Evolutionary conservation across 805 yeast genomes (phyloP).

Genomic region (Lachancea sp.): DNA sequence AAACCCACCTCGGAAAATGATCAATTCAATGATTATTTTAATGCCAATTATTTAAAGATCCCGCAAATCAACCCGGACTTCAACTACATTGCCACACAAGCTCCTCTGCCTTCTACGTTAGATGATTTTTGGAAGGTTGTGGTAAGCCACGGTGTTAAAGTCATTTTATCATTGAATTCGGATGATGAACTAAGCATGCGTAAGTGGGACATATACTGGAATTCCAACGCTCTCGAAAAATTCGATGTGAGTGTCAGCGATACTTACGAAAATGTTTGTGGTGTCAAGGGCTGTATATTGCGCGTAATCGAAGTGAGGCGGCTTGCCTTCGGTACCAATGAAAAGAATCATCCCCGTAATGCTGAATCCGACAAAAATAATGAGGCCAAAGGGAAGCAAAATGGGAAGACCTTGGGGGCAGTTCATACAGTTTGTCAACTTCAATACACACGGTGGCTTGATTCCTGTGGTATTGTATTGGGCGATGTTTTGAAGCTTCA

Average conservation of each 20-base stretch:
- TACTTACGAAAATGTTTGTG: slow-evolving; percentile 26
- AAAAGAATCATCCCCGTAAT: no score
- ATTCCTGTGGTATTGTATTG: slow-evolving; percentile 58
- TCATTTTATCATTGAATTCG: slow-evolving; percentile 71
- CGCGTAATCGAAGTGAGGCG: slow-evolving; percentile 27
- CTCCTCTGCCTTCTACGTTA: slow-evolving; percentile 71
- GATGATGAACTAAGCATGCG: slow-evolving; percentile 65
- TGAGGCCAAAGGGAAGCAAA: background rate
- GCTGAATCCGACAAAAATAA: no score
- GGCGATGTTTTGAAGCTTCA: slow-evolving; percentile 29
- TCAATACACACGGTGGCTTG: slow-evolving; percentile 78
- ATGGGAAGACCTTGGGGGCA: background rate
- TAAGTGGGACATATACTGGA: slow-evolving; percentile 86
- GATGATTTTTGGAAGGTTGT: slow-evolving; percentile 90
- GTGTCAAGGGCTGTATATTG: slow-evolving; percentile 30
- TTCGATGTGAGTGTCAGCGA: slow-evolving; percentile 33
- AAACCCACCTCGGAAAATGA: slow-evolving; percentile 4
- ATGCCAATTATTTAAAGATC: slow-evolving; percentile 66
- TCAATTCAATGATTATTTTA: slow-evolving; percentile 56
- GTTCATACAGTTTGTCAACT: slow-evolving; percentile 54
- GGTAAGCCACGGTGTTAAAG: slow-evolving; percentile 53
- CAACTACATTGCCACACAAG: slow-evolving; percentile 80
- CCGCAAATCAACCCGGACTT: slow-evolving; percentile 35
- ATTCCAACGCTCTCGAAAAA: slow-evolving; percentile 36
- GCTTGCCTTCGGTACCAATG: background rate